Conservation (phyloP, 1,139 yeast genomes). For the Entelexis sorbosivorans region DNA sequence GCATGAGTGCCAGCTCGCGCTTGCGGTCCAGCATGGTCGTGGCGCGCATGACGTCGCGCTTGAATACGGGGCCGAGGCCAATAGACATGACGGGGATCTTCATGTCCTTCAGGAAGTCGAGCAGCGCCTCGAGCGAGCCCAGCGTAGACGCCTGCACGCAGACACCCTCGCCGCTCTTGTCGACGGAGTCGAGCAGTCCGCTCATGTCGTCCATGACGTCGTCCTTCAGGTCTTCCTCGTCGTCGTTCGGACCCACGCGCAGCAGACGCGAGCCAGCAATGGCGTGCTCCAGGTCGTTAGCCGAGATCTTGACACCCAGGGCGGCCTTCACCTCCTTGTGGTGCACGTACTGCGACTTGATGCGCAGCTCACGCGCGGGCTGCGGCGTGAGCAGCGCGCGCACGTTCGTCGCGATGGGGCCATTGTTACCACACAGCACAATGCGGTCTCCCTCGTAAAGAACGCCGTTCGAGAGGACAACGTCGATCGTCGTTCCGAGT, state of each 20-base stretch:
- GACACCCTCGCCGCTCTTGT: constrained; percentile 89
- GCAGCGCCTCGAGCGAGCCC: constrained; percentile 93
- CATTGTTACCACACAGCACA: constrained; percentile 94
- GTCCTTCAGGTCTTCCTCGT: constrained; percentile 94
- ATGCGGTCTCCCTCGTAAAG: constrained; percentile 89
- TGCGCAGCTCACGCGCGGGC: constrained; percentile 89
- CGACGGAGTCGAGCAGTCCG: constrained; percentile 87
- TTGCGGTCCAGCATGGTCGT: constrained; percentile 94
- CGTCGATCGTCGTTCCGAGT: constrained; percentile 97
- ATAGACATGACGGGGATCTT: constrained; percentile 98
- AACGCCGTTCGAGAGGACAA: constrained; percentile 88
- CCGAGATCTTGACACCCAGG: constrained; percentile 95
- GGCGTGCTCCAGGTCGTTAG: constrained; percentile 94
- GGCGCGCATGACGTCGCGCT: constrained; percentile 97
- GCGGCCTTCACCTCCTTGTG: constrained; percentile 98
- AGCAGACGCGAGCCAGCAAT: constrained; percentile 96
- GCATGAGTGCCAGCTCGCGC: constrained; percentile 89
- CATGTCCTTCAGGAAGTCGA: constrained; percentile 95
- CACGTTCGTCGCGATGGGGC: constrained; percentile 95
- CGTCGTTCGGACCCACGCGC: constrained; percentile 94
- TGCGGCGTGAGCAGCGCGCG: constrained; percentile 96
- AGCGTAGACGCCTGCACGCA: constrained; percentile 97
- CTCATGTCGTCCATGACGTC: constrained; percentile 98
- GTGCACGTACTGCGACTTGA: constrained; percentile 88
- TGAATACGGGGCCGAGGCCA: constrained; percentile 94